Base-by-base conservation (phyloP, 2,329 filamentous ascomycete species). In the Calonectria pseudoreteaudii region DNA sequence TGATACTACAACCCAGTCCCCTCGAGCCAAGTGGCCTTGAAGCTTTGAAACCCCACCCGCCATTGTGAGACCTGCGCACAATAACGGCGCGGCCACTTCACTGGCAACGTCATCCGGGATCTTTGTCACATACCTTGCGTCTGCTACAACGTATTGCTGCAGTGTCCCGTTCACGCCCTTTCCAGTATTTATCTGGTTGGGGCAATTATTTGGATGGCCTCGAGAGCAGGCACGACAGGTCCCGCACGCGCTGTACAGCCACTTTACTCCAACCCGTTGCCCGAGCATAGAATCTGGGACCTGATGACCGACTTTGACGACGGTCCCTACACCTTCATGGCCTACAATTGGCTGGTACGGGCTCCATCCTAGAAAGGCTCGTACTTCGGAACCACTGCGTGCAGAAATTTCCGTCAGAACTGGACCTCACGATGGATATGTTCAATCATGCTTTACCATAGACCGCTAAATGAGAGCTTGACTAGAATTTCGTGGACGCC, bases 211-310 rank as follows among this genome's bases (percentile, higher is more conserved):
- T 2, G 74, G 3, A 67, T 83, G 80, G 1, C 84, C 85, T 9
- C 73, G 74, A 2, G 76, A 75, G 67, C 86, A 88, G 7, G 78
- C 79, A 1, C 79, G 79, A 34, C 86, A 88, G 5, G 75, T 30
- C 0, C 82, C 82, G 28, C 86, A 88, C 1, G 86, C 85, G 6
- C 83, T 86, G 74, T 84, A 86, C 0, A 87, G 80, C 86, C 86
- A 88, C 72, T 87, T 87, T 0, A 87, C 82, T 0, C 86, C 86
- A 0, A 87, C 86, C 2, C 84, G 73, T 26, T 82, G 83, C 1
- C 79, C 79, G 6, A 87, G 36, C 4, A 87, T 28, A 0, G 71
- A 74, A 0, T 74, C 9, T 0, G 80, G 70, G 0, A 82, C 85
- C 0, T 71, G 70, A 0, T 80, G 38, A 0, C 86, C 86, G 0